Base-by-base conservation (phyloP, 2,329 filamentous ascomycete genomes). In the Ophiocordyceps sinensis region DNA sequence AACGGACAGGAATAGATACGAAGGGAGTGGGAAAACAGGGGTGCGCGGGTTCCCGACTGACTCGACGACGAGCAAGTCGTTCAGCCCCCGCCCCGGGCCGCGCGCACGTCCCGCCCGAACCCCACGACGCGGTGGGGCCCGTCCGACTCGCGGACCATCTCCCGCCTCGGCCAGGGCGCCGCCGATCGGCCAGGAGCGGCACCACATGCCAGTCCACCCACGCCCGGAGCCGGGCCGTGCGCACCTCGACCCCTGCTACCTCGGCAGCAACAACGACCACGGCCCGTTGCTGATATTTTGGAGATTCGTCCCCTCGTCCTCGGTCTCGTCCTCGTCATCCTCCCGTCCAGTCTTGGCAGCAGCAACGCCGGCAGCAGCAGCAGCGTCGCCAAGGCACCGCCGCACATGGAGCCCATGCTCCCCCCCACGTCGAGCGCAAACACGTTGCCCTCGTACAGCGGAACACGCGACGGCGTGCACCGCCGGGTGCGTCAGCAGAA, bases 401-500 rank as follows among this genome's bases (percentile, higher is more conserved):
- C 51, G 47, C 28, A 58, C 47, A 23, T 56, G 54, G 9, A 47
- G 45, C 30, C 53, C 49, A 40, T 60, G 55, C 14, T 45, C 29
- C 0, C 53, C 48, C 53, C 51, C 11, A 51, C 45, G 8, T 60
- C 53, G 31, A 61, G 47, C 23, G 51, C 41, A 23, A 61, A 61
- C 15, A 47, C 42, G 39, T 61, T 60, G 26, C 44, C 45, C n/a
- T 49, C 47, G 46, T 60, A 61, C 19, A 60, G 46, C 38, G 56
- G 56, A 7, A 7, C 49, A 47, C n/a, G 53, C 55, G 35, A 61
- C 50, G 32, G 49, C 49, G 47, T 59, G 47, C n/a, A 61, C 41
- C 10, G 53, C 48, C 9, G 58, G 56, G 34, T 61, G 58, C 19
- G 48, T 48, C 39, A 61, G 57, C 23, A 61, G 50, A 11, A 61